Percentiles rank a stretch among this genome's conserved stretches.
phyloP scores from a whole-genome alignment of 306 rosid genomes.

The Casuarina equisetifolia region DNA sequence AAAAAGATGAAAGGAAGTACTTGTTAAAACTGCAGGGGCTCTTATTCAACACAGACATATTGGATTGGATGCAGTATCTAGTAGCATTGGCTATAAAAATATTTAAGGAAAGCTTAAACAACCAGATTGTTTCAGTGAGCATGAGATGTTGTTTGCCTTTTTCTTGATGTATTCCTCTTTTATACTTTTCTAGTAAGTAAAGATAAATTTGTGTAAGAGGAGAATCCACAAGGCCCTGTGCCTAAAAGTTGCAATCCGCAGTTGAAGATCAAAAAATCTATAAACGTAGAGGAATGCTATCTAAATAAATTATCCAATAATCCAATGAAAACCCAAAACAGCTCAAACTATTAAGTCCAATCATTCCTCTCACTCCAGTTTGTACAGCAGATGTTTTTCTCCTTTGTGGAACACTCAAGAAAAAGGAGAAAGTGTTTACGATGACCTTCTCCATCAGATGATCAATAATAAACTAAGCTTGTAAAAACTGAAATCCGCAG shows the following conservation, averaged over 20 bases:
- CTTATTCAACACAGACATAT: neutral
- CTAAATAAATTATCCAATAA: neutral
- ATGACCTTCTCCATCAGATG: neutral
- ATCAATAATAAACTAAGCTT: neutral
- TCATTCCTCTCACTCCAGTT: neutral
- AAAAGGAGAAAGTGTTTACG: neutral
- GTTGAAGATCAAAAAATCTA: slow-evolving; percentile 9
- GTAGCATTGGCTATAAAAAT: neutral
- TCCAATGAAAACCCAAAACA: neutral
- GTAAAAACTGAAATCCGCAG: neutral
- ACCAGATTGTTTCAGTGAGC: neutral
- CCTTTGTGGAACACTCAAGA: neutral
- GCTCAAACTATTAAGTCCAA: neutral
- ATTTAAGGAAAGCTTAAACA: neutral
- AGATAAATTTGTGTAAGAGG: neutral
- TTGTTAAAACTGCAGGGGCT: neutral
- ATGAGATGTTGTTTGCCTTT: neutral
- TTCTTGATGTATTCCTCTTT: neutral
- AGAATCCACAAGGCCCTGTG: neutral
- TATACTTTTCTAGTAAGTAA: neutral
- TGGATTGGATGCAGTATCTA: neutral
- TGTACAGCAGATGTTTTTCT: neutral
- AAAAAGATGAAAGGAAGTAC: neutral
- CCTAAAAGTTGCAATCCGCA: neutral
- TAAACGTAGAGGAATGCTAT: neutral